Evolutionary conservation across 1,284 basidiomycete genomes (phyloP).

Genomic region (Rhizoctonia solani): DNA sequence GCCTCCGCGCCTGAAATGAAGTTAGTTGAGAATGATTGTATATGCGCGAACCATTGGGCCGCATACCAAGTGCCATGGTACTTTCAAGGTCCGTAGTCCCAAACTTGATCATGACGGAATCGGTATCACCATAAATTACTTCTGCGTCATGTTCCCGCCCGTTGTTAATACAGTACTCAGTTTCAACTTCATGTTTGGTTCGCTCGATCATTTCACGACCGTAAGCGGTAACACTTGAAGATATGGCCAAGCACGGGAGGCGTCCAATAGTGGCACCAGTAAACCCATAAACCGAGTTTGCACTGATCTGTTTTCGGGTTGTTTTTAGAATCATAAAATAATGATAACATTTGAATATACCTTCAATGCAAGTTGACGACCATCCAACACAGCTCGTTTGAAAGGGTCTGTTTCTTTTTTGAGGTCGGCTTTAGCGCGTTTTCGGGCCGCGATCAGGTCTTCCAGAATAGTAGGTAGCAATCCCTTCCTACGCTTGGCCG

Average conservation of each 20-base stretch:
- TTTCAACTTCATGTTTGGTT: constrained; percentile 91
- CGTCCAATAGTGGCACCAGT: constrained; percentile 95
- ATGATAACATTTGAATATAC: constrained; percentile 50
- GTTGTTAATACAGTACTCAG: constrained; percentile 82
- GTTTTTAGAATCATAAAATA: constrained; percentile 3
- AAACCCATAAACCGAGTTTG: constrained; percentile 97
- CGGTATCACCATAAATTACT: constrained; percentile 96
- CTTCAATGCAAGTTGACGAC: constrained; percentile 92
- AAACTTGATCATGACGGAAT: constrained; percentile 97
- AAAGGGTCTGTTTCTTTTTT: constrained; percentile 96
- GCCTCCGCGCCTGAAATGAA: constrained; percentile 80
- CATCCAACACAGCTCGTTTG: constrained; percentile 91
- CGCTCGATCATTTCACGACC: constrained; percentile 97
- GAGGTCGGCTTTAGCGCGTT: constrained; percentile 89
- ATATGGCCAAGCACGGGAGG: constrained; percentile 90
- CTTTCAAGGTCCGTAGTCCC: constrained; percentile 81
- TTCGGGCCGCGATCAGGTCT: constrained; percentile 87
- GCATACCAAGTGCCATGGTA: constrained; percentile 85
- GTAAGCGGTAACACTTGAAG: constrained; percentile 90
- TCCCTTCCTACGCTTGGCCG: constrained; percentile 73
- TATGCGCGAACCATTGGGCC: constrained; percentile 7
- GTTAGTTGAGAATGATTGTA: not conserved
- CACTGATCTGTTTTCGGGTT: constrained; percentile 71
- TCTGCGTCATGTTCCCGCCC: constrained; percentile 85
- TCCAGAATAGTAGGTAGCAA: constrained; percentile 89